Evolutionary conservation across 169 alveolate species (phyloP), one percentile per base, ranked within the genome.

Genomic region (Cryptosporidium viatorum): DNA sequence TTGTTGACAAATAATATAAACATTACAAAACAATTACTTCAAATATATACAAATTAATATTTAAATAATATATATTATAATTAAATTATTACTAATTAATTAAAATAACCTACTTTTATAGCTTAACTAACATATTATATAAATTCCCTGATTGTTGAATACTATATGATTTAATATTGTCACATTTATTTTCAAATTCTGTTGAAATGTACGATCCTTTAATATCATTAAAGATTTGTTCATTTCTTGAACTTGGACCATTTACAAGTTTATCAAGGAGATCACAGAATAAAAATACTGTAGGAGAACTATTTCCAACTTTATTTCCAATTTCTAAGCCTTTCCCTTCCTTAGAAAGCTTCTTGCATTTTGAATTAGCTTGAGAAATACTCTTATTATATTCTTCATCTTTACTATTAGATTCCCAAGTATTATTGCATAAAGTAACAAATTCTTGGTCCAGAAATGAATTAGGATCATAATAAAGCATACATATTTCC

Each of bases 121-220:
- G 62, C 52, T 73, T 62, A 73, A 58, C 51, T 51, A 59, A 21
- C 41, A 43, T 70, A 29, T 31, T 52, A 73, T 52, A 73, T 33
- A 73, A 41, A 26, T 59, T 59, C 59, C 70, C 70, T 16, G 86
- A 73, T 23, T 73, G 86, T 41, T 73, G 86, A 18, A 73, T 73
- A 26, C 86, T 52, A 39, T 73, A 73, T 10, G 86, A 33, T 43
- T 73, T 73, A 21, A 39, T 59, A 33, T 73, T 73, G 21, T 55
- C 86, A 26, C 86, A 73, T 41, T 41, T 51, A 7, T 73, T 39
- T 0, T 59, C 39, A 23, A 73, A 73, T 4, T 73, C 86, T 29
- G 33, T 51, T 52, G 86, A 37, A n/a, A 73, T 14, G 18, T 73
- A 73, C 33, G 10, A 33, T 3, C 35, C 41, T 23, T 33, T 41